Evolutionary conservation across 2,329 filamentous ascomycete genomes (phyloP).

Genomic region (Orbilia javanica): DNA sequence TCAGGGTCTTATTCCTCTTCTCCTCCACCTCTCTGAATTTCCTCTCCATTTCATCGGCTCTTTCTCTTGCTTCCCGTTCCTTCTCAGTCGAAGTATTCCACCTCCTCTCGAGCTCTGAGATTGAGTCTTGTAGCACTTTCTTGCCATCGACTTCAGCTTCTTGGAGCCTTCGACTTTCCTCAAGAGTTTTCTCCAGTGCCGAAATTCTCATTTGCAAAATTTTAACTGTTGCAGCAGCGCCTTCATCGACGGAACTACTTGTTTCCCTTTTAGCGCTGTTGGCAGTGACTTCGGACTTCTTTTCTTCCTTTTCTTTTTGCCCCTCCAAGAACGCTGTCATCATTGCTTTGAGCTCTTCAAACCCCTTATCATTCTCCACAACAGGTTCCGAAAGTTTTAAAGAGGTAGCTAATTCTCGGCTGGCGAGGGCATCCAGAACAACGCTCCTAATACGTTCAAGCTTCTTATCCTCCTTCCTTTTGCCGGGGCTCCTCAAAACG

Average conservation of each 20-base stretch:
- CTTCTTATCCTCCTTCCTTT: conserved; percentile 82
- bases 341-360: conserved; percentile 34
- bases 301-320: conserved; percentile 34
- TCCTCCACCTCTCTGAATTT: conserved; percentile 77
- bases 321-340: conserved; percentile 48
- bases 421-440: conserved; percentile 74
- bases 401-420: conserved; percentile 20
- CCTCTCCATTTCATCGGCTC: conserved; percentile 75
- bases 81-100: conserved; percentile 59
- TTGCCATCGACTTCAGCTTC: conserved; percentile 75
- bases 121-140: conserved; percentile 77
- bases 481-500: conserved; percentile 64
- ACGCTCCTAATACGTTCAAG: conserved; percentile 81
- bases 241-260: conserved; percentile 1
- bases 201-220: conserved; percentile 72
- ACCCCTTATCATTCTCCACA: neutral
- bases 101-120: conserved; percentile 75
- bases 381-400: neutral
- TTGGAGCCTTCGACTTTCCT: conserved; percentile 73
- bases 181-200: conserved; percentile 78
- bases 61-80: conserved; percentile 65
- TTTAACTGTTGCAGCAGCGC: conserved; percentile 61
- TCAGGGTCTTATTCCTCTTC: conserved; percentile 73
- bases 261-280: conserved; percentile 40
- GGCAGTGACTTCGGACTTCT: neutral